Evolutionary conservation across 495 filamentous ascomycete species (phyloP), one percentile per base, ranked within the genome.

Genomic region (Astrothelium subdiscretum): DNA sequence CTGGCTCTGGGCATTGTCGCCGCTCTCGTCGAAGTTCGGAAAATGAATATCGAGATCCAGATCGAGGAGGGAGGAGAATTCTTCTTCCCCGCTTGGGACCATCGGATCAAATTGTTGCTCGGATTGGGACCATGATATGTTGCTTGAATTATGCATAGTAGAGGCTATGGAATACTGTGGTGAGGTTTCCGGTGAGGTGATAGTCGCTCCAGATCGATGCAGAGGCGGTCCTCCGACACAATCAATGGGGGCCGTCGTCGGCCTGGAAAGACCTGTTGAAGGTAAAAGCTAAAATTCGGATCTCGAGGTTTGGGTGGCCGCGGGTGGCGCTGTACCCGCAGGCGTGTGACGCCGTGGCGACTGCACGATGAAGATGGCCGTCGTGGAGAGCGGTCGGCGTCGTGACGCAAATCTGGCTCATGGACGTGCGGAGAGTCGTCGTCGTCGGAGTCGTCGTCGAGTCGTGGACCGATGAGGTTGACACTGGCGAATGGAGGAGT

Each of bases 1-100:
- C 26, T 54, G 48, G 2, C 29, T 26, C 24, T 26, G 22, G 10
- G 48, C 20, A 29, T 29, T 29, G 22, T 54, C 48, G 22, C 20
- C 48, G 48, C 29, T 54, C 0, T 20, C n/a, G 15, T 57, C 61
- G 26, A 57, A 48, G 20, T 35, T 54, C 38, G 64, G 59, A 11
- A 69, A 65, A 38, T 69, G 61, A 12, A 69, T 66, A 40, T 67
- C 67, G 20, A 65, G 65, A 26, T 59, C 57, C 32, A 69, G 65
- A 42, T 69, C 65, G 62, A 69, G 63, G 4, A 69, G 51, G 27
- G 57, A 67, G 62, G 42, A 58, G 22, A 69, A 44, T 31, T 69
- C 67, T 32, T 68, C 64, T 15, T 67, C 57, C 1, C 65, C 67
- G 52, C 24, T 54, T 11, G 64, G n/a, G 60, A 66, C 43, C 15